phyloP scores from a whole-genome alignment of 345 rosid genomes.

The Eucalyptus marginata region DNA sequence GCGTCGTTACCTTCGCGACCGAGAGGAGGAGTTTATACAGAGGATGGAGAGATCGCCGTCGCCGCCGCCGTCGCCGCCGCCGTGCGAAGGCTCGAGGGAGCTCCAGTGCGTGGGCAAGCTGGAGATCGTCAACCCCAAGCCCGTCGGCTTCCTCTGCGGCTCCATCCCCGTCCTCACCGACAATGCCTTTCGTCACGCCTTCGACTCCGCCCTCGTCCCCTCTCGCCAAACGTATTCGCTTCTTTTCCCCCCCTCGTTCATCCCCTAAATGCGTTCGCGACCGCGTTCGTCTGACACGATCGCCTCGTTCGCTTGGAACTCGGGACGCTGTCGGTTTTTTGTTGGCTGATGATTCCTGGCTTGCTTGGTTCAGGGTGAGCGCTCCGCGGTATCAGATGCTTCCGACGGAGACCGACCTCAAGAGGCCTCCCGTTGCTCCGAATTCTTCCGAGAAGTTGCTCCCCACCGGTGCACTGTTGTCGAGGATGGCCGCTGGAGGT shows the following conservation, averaged over 20 bases:
- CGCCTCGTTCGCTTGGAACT: neutral
- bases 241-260: neutral
- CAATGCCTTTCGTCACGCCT: slow-evolving; percentile 38
- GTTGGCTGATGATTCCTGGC: neutral
- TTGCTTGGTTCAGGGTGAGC: slow-evolving; percentile 33
- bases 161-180: slow-evolving; percentile 87
- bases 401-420: slow-evolving; percentile 84
- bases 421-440: slow-evolving; percentile 54
- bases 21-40: neutral
- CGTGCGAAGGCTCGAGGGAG: slow-evolving; percentile 32
- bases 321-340: neutral
- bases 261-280: neutral
- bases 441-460: slow-evolving; percentile 58
- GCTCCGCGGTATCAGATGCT: slow-evolving; percentile 77
- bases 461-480: slow-evolving; percentile 50
- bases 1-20: neutral
- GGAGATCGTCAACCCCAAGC: slow-evolving; percentile 61
- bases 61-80: neutral
- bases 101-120: slow-evolving; percentile 72
- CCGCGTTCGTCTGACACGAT: neutral
- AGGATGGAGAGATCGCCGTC: slow-evolving; percentile 24
- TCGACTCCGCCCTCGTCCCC: slow-evolving; percentile 67
- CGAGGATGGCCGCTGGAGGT: slow-evolving; percentile 54
- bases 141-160: slow-evolving; percentile 85
- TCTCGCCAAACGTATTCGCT: slow-evolving; percentile 38